phyloP scores from a whole-genome alignment of 176 grass and related monocot genomes.

The Elaeis guineensis region DNA sequence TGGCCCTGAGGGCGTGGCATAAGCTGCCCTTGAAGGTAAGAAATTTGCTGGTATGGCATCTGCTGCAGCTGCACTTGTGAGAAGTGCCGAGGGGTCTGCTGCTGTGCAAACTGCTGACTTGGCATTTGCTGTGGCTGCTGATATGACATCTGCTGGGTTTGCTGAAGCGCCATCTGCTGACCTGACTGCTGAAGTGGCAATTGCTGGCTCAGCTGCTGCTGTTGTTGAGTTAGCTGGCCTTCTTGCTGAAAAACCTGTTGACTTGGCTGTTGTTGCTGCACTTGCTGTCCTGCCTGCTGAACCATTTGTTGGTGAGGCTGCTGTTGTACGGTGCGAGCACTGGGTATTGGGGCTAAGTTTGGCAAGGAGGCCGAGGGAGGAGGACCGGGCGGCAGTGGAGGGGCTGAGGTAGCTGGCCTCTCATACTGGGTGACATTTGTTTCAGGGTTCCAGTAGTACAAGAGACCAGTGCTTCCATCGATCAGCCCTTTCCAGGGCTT shows the following conservation, averaged over 20 bases:
- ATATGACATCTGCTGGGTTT: slow-evolving; percentile 6
- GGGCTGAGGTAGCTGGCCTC: slow-evolving; percentile 24
- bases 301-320: too few species aligned
- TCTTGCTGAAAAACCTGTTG: too few species aligned
- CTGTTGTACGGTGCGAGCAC: slow-evolving; percentile 21
- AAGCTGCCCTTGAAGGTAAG: slow-evolving; percentile 36
- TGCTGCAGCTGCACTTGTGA: slow-evolving; percentile 13
- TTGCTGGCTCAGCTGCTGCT: slow-evolving; percentile 35
- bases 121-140: slow-evolving; percentile 15
- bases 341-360: slow-evolving; percentile 24
- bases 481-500: slow-evolving; percentile 82
- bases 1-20: slow-evolving; percentile 14
- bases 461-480: slow-evolving; percentile 40
- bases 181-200: slow-evolving; percentile 20
- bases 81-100: slow-evolving; percentile 31
- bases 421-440: slow-evolving; percentile 92
- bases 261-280: too few species aligned
- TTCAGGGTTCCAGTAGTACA: slow-evolving; percentile 99
- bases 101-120: slow-evolving; percentile 34
- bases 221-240: slow-evolving; percentile 1
- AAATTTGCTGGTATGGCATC: slow-evolving; percentile 52
- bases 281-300: slow-evolving; percentile 20
- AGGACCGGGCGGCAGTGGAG: slow-evolving; percentile 29
- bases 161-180: slow-evolving; percentile 7
- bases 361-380: slow-evolving; percentile 19